Evolutionary conservation across 2,329 filamentous ascomycete genomes (phyloP).

Genomic region (Phyllosticta citribraziliensis): DNA sequence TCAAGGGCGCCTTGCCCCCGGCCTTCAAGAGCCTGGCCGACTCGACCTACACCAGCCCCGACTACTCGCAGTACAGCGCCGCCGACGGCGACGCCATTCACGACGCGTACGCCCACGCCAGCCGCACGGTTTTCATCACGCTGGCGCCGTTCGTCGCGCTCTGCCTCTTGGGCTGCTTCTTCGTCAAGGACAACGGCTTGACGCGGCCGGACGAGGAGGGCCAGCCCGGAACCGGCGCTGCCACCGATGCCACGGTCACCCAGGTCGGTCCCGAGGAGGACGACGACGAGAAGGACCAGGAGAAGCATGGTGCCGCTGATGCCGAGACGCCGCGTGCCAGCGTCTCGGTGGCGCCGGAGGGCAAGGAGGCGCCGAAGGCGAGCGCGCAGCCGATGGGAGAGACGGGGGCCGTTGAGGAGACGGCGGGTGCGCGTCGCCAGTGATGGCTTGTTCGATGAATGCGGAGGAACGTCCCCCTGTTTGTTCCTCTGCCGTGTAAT

Average conservation of each 20-base stretch:
- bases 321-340: background rate
- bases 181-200: slow-evolving; percentile 10
- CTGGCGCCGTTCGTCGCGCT: slow-evolving; percentile 9
- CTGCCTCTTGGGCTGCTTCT: slow-evolving; percentile 9
- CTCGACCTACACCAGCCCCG: slow-evolving; percentile 6
- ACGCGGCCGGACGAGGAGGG: slow-evolving; percentile 4
- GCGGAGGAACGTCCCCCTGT: too few species aligned
- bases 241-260: background rate
- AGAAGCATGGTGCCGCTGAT: background rate
- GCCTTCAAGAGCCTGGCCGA: slow-evolving; percentile 1
- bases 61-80: background rate
- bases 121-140: slow-evolving; percentile 10
- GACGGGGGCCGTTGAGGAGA: background rate
- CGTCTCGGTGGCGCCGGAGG: slow-evolving; percentile 1
- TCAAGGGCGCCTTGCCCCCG: slow-evolving; percentile 18
- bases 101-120: slow-evolving; percentile 9
- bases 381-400: background rate
- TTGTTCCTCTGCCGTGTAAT: too few species aligned
- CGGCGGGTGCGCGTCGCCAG: too few species aligned
- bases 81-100: slow-evolving; percentile 4
- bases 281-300: background rate
- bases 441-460: too few species aligned
- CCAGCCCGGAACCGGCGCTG: background rate
- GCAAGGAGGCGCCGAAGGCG: background rate
- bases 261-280: background rate